These are phyloP conservation scores for Colletotrichum caudatum DNA, from an alignment of 2,329 filamentous ascomycete species.

Conservation along the genomic window DNA sequence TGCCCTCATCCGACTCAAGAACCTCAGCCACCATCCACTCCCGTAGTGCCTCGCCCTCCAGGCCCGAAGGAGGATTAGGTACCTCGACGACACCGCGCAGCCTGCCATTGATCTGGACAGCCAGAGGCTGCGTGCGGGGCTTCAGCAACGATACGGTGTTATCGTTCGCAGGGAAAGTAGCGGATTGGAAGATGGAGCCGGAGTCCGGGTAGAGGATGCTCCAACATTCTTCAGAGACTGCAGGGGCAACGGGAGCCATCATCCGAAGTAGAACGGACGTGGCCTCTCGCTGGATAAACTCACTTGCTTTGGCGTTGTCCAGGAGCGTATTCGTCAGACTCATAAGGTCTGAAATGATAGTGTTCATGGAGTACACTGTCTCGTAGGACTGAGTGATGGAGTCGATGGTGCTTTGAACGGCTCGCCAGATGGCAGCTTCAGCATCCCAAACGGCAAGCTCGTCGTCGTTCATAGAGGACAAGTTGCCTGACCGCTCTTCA, in stretches of 20 bases:
- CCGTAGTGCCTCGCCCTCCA: conserved; percentile 61
- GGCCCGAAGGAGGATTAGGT: conserved; percentile 58
- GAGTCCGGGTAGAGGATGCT: conserved; percentile 61
- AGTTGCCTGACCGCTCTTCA: conserved; percentile 47
- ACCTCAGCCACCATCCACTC: conserved; percentile 73
- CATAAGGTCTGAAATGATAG: conserved; percentile 85
- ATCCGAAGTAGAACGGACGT: conserved; percentile 73
- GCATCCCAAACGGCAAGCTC: conserved; percentile 54
- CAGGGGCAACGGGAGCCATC: conserved; percentile 83
- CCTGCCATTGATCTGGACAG: conserved; percentile 86
- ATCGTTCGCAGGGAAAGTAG: conserved; percentile 71
- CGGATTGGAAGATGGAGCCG: conserved; percentile 57
- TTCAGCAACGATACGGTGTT: conserved; percentile 63
- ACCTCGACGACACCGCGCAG: conserved; percentile 76
- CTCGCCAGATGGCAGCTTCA: conserved; percentile 69
- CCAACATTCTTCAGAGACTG: conserved; percentile 87
- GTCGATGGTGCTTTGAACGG: conserved; percentile 74
- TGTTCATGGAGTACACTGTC: conserved; percentile 83
- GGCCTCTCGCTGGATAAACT: conserved; percentile 61
- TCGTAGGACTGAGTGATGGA: conserved; percentile 77
- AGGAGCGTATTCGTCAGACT: conserved; percentile 78
- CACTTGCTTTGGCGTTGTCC: conserved; percentile 57
- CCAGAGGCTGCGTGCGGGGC: conserved; percentile 65
- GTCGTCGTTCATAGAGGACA: conserved; percentile 48
- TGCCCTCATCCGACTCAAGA: conserved; percentile 70